phyloP scores from a whole-genome alignment of 148 eudicot genomes.

The Nyssa sinensis region DNA sequence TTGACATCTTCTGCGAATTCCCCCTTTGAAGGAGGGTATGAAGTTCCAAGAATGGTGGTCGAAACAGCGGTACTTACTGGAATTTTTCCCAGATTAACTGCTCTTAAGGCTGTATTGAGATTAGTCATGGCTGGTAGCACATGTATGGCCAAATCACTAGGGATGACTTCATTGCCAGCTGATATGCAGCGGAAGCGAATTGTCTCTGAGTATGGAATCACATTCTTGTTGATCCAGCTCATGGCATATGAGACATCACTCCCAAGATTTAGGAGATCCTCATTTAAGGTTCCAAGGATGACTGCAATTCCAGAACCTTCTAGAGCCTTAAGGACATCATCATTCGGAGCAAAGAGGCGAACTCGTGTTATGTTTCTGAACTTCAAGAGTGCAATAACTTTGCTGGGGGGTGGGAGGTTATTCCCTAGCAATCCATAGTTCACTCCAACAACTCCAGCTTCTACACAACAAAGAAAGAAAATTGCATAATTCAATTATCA shows the following conservation, averaged over 20 bases:
- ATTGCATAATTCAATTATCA: not conserved
- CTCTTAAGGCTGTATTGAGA: constrained; percentile 5
- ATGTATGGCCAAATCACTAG: constrained; percentile 10
- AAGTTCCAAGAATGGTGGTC: constrained; percentile 7
- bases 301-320: constrained; percentile 17
- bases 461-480: not conserved
- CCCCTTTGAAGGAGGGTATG: constrained; percentile 23
- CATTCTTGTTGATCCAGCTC: constrained; percentile 16
- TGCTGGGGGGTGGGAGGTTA: constrained; percentile 20
- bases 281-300: constrained; percentile 23
- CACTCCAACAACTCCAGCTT: not conserved
- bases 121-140: constrained; percentile 19
- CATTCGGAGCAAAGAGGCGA: constrained; percentile 22
- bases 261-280: constrained; percentile 16
- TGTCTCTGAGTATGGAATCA: constrained; percentile 7
- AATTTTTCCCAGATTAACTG: not conserved
- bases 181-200: constrained; percentile 16
- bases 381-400: constrained; percentile 18
- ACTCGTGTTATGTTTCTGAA: constrained; percentile 13
- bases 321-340: constrained; percentile 12
- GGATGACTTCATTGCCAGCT: constrained; percentile 26
- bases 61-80: constrained; percentile 13
- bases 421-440: constrained; percentile 19
- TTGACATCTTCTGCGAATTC: constrained; percentile 4
- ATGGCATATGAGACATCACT: constrained; percentile 7